Base-by-base conservation (phyloP, 2,329 filamentous ascomycete species). In the Chaetomiaceae sp. region DNA sequence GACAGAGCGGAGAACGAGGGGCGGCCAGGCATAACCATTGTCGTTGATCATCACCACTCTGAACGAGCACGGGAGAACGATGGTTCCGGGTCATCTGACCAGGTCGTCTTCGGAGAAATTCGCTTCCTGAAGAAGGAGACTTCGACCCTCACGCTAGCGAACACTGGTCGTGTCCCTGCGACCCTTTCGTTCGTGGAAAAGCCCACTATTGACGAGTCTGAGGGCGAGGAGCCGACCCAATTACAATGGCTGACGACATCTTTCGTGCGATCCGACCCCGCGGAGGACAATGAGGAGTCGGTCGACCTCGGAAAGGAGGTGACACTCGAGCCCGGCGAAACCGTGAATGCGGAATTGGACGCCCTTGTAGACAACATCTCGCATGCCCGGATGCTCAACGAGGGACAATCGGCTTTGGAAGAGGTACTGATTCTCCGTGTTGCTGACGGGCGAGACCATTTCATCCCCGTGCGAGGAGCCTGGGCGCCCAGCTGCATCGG, bases 1-100 rank as follows among this genome's bases (percentile, higher is more conserved):
- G 93, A 98, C 61, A 84, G 88, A 38, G 86, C 84, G 1, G 91
- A 97, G 62, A 97, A 97, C 52, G 91, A 97, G 66, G 81, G 85
- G 0, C 76, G 91, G 1, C 93, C 93, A 0, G 80, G 78, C 2
- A 76, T 95, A 35, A 93, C 88, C 0, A 73, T 97, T 26, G 83
- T 96, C 1, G 79, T 94, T 0, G 91, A 97, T 38, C 67, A 68
- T 17, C 65, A 66, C 18, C 64, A 71, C n/a, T 66, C 69, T 20
- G 62, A 61, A 14, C 64, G 70, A 11, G 4, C 9, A 3, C 11
- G 18, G 10, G 14, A 17, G 24, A 65, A 72, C 17, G 67, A 68
- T 54, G 70, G 83, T 12, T 44, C 45, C 57, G 79, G 51, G 2
- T 45, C 50, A 0, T 30, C 50, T 0, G 51, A 50, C 22, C 55